Conservation (phyloP, 2,329 filamentous ascomycete genomes). For the Cercospora beticola region DNA sequence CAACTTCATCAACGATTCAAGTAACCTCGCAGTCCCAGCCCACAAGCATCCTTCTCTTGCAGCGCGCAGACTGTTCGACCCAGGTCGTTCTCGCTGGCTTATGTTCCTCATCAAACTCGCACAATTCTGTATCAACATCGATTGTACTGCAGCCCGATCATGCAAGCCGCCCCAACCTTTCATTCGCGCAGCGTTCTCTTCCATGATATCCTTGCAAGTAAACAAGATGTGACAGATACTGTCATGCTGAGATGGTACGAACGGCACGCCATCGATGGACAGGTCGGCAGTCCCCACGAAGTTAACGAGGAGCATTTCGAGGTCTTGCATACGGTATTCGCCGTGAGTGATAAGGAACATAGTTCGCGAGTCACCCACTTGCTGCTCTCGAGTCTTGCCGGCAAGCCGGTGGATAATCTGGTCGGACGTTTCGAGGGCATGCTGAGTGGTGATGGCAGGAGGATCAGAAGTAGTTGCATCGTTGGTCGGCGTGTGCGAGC, state of each 20-base stretch:
- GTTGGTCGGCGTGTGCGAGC: background rate
- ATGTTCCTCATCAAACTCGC: background rate
- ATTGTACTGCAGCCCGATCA: background rate
- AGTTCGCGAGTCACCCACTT: background rate
- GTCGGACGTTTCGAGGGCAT: background rate
- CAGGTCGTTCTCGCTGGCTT: background rate
- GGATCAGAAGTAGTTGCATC: background rate
- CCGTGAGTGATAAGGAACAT: background rate
- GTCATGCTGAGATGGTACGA: background rate
- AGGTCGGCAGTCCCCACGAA: background rate
- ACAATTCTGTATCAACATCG: background rate
- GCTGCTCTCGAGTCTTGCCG: background rate
- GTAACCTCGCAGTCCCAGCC: background rate
- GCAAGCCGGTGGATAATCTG: background rate
- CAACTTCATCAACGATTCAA: background rate
- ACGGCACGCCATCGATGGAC: background rate
- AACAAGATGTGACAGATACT: background rate
- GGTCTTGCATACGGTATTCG: background rate
- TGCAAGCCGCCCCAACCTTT: background rate
- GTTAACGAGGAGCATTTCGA: background rate
- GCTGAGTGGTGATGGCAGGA: background rate
- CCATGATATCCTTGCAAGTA: background rate
- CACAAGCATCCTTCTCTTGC: background rate
- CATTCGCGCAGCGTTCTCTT: background rate
- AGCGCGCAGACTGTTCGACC: background rate